phyloP scores from a whole-genome alignment of 2,329 filamentous ascomycete species.

The Cladosporium sp. region DNA sequence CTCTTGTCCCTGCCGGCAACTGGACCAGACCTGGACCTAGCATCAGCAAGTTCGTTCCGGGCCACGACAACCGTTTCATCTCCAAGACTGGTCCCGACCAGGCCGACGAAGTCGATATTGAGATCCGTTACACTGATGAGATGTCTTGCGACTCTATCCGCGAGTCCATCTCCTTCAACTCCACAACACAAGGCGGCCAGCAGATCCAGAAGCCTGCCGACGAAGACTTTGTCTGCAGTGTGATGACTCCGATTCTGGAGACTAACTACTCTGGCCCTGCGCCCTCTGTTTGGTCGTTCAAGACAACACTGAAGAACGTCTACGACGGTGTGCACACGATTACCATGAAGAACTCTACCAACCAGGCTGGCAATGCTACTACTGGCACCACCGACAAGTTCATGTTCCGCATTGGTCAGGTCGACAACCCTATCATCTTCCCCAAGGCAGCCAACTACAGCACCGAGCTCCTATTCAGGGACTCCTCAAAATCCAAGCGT shows the following conservation, averaged over 20 bases:
- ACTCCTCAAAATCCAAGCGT: slow-evolving; percentile 25
- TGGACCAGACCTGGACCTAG: slow-evolving; percentile 58
- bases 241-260: slow-evolving; percentile 39
- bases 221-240: slow-evolving; percentile 50
- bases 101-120: slow-evolving; percentile 45
- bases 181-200: slow-evolving; percentile 51
- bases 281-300: slow-evolving; percentile 57
- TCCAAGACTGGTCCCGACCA: slow-evolving; percentile 43
- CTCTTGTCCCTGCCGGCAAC: slow-evolving; percentile 57
- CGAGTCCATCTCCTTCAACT: slow-evolving; percentile 54
- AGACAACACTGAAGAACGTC: slow-evolving; percentile 56
- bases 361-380: slow-evolving; percentile 42
- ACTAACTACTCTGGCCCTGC: slow-evolving; percentile 54
- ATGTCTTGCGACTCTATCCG: slow-evolving; percentile 64
- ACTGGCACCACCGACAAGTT: slow-evolving; percentile 63
- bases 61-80: slow-evolving; percentile 60
- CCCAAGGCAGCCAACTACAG: slow-evolving; percentile 61
- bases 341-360: slow-evolving; percentile 58
- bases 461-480: slow-evolving; percentile 50
- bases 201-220: slow-evolving; percentile 47
- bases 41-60: slow-evolving; percentile 62
- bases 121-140: slow-evolving; percentile 60
- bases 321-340: slow-evolving; percentile 63
- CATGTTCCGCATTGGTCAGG: slow-evolving; percentile 60
- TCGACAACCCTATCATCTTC: slow-evolving; percentile 63